Evolutionary conservation across 2,329 filamentous ascomycete genomes (phyloP).

Genomic region (Trichoderma koningiopsis): DNA sequence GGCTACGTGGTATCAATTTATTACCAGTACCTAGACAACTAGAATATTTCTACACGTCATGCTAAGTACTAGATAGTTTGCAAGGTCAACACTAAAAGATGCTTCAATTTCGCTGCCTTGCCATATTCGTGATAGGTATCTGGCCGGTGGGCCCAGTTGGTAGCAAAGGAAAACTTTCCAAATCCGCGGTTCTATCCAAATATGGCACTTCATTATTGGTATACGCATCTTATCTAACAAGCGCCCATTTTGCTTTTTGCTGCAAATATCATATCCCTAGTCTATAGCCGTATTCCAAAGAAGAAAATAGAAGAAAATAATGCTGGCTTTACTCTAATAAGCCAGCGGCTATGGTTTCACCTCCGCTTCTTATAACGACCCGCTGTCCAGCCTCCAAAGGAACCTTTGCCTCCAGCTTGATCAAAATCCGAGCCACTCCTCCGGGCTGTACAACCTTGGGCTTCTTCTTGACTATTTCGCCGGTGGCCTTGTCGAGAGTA

Average conservation of each 20-base stretch:
- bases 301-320: not conserved
- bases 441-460: conserved; percentile 82
- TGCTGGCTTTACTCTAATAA: conserved; percentile 29
- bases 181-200: not conserved
- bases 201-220: not conserved
- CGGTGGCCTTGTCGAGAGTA: conserved; percentile 76
- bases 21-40: not conserved
- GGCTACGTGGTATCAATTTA: not conserved
- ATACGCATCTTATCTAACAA: not conserved
- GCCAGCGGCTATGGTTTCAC: conserved; percentile 85
- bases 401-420: conserved; percentile 72
- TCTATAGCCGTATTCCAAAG: conserved; percentile 1
- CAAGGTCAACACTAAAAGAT: too few species aligned
- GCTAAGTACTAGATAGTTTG: not conserved
- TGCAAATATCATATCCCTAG: not conserved
- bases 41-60: not conserved
- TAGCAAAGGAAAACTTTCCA: not conserved
- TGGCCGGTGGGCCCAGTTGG: not conserved
- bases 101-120: not conserved
- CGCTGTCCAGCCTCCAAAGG: conserved; percentile 79
- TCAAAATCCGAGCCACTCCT: conserved; percentile 72
- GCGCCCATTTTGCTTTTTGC: not conserved
- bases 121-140: not conserved
- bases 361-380: conserved; percentile 78
- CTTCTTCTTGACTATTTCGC: conserved; percentile 76